These are phyloP conservation scores for Trichopus zeylanicus DNA, from an alignment of 116 monocot species.

Conservation along the genomic window DNA sequence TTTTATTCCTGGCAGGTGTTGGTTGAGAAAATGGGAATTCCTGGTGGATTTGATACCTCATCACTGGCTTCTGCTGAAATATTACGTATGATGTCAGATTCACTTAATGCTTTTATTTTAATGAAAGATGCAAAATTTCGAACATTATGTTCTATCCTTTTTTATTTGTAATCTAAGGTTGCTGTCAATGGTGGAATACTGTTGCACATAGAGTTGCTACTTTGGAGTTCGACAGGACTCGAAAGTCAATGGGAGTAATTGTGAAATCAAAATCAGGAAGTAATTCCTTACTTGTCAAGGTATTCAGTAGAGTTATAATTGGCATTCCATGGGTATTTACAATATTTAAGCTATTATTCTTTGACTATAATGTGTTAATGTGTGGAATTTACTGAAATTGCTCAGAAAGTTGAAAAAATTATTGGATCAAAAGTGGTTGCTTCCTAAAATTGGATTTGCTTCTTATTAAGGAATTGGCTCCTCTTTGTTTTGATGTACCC, in stretches of 20 bases:
- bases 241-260: constrained; percentile 99
- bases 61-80: constrained; percentile 24
- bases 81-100: constrained; percentile 39
- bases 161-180: constrained; percentile 32
- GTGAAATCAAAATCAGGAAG: constrained; percentile 69
- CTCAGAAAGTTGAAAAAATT: too few relatives aligned
- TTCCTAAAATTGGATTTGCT: too few relatives aligned
- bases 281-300: constrained; percentile 95
- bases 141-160: not conserved
- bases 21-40: constrained; percentile 94
- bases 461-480: too few relatives aligned
- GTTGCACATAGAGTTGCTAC: constrained; percentile 65
- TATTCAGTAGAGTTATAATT: constrained; percentile 2
- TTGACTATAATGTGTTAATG: not conserved
- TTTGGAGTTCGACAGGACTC: constrained; percentile 88
- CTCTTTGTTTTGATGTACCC: too few relatives aligned
- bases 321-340: not conserved
- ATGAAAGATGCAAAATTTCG: not conserved
- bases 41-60: constrained; percentile 28
- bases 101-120: not conserved
- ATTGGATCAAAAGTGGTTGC: too few relatives aligned
- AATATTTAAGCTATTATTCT: not conserved
- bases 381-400: too few relatives aligned
- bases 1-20: constrained; percentile 42
- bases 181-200: constrained; percentile 75